Conservation (phyloP, 1,284 basidiomycete species). For the Vanrija sp. region DNA sequence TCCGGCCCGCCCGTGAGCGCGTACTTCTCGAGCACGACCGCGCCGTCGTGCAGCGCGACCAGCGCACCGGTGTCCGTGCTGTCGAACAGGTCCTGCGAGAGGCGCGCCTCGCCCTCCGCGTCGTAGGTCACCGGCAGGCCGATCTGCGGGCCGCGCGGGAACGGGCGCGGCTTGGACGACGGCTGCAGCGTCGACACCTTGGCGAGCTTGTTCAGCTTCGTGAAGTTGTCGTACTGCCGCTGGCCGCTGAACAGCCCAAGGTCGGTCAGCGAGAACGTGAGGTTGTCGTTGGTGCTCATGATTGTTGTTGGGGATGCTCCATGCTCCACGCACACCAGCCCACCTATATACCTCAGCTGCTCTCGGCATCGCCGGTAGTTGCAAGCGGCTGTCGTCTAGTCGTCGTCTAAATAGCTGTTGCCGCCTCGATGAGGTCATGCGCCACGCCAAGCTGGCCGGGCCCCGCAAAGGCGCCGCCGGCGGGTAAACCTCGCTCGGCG, state of each 20-base stretch:
- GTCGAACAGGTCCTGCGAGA: neutral
- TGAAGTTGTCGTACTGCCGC: neutral
- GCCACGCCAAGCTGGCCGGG: too few species aligned
- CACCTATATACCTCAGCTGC: too few species aligned
- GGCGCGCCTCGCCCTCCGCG: neutral
- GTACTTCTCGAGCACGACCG: neutral
- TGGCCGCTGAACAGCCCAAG: neutral
- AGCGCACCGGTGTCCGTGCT: neutral
- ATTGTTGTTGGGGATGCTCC: too few species aligned
- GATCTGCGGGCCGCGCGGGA: neutral
- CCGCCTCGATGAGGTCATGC: too few species aligned
- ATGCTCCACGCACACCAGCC: too few species aligned
- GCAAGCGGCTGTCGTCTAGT: too few species aligned
- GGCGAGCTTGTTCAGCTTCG: neutral
- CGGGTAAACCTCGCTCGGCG: too few species aligned
- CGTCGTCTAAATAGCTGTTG: too few species aligned
- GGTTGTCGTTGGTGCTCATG: too few species aligned
- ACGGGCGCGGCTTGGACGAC: neutral
- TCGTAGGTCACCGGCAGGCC: neutral
- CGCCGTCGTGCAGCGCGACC: neutral
- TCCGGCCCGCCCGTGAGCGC: neutral
- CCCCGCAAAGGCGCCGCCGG: too few species aligned
- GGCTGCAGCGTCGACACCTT: neutral
- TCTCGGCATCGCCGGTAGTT: too few species aligned
- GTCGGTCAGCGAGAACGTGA: neutral